phyloP scores from a whole-genome alignment of 2,329 filamentous ascomycete genomes.

The Magnaporthiopsis rhizophila region DNA sequence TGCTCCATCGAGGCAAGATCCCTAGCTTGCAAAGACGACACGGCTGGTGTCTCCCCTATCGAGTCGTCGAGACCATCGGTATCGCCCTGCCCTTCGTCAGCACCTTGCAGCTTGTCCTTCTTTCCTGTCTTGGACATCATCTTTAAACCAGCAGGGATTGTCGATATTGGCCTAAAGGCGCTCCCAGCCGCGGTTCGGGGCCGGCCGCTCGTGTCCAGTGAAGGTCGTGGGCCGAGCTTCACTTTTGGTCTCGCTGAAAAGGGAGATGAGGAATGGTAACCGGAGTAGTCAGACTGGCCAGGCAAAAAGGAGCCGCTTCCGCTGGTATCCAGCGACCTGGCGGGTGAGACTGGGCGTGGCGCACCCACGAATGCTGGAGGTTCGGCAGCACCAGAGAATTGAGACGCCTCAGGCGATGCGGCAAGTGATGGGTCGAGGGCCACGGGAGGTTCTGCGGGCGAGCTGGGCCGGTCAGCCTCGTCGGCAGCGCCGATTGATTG shows the following conservation, averaged over 20 bases:
- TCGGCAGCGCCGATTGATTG: slow-evolving; percentile 47
- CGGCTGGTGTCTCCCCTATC: background rate
- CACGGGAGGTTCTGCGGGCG: slow-evolving; percentile 28
- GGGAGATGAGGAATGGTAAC: slow-evolving; percentile 33
- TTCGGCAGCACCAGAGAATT: slow-evolving; percentile 42
- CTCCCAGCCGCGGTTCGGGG: slow-evolving; percentile 53
- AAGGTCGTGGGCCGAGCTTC: slow-evolving; percentile 81
- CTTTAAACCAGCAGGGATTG: slow-evolving; percentile 74
- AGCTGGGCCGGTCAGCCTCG: slow-evolving; percentile 16
- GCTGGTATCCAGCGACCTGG: slow-evolving; percentile 32
- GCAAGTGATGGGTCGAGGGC: slow-evolving; percentile 46
- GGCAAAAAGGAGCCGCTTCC: slow-evolving; percentile 45
- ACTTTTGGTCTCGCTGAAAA: slow-evolving; percentile 65
- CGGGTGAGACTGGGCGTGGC: slow-evolving; percentile 35
- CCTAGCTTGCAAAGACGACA: background rate
- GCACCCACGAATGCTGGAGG: slow-evolving; percentile 43
- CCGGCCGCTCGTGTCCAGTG: slow-evolving; percentile 53
- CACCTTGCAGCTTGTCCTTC: slow-evolving; percentile 32
- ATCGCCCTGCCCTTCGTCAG: background rate
- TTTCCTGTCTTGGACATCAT: slow-evolving; percentile 52
- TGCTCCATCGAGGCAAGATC: background rate
- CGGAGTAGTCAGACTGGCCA: slow-evolving; percentile 41
- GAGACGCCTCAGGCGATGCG: slow-evolving; percentile 38
- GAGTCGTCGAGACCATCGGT: background rate
- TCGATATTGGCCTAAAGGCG: slow-evolving; percentile 64